Evolutionary conservation across 805 yeast genomes (phyloP).

Genomic region (Pichia membranifaciens): DNA sequence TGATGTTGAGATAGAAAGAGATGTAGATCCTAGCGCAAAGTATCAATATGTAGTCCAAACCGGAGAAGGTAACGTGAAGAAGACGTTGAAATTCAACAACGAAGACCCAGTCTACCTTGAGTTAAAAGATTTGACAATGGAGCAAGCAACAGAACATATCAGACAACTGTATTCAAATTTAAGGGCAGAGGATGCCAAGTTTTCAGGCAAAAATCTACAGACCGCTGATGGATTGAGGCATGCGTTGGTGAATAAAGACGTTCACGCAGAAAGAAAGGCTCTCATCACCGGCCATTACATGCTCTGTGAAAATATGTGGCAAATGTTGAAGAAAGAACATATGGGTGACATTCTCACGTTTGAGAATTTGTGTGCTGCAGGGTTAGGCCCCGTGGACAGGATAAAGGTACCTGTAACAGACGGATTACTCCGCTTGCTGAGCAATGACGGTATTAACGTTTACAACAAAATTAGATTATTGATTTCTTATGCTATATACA

Average conservation of each 20-base stretch:
- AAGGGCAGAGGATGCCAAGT: conserved; percentile 22
- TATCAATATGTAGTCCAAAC: conserved; percentile 26
- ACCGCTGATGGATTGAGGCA: conserved; percentile 26
- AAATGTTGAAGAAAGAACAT: conserved; percentile 39
- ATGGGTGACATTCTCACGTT: conserved; percentile 62
- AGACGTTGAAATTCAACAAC: conserved; percentile 22
- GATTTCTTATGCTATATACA: conserved; percentile 64
- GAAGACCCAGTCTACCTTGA: conserved; percentile 24
- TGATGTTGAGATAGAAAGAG: conserved; percentile 20
- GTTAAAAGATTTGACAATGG: conserved; percentile 24
- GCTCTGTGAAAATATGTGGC: conserved; percentile 51
- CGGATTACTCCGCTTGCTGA: conserved; percentile 51
- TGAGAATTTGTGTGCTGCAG: conserved; percentile 77
- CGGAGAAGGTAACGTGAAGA: conserved; percentile 24
- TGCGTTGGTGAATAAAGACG: conserved; percentile 25
- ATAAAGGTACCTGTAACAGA: conserved; percentile 50
- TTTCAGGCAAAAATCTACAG: conserved; percentile 19
- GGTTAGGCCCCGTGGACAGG: conserved; percentile 58
- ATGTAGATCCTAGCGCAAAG: conserved; percentile 23
- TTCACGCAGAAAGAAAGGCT: conserved; percentile 21
- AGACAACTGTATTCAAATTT: conserved; percentile 19
- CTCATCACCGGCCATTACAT: conserved; percentile 27
- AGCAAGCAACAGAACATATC: conserved; percentile 22
- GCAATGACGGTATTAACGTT: conserved; percentile 41
- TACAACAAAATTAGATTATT: conserved; percentile 69